A percentile compares a stretch with the other conserved stretches of the same genome.
These are phyloP conservation scores for Hypomyces rosellus DNA, from an alignment of 2,329 filamentous ascomycete genomes.

Conservation along the genomic window DNA sequence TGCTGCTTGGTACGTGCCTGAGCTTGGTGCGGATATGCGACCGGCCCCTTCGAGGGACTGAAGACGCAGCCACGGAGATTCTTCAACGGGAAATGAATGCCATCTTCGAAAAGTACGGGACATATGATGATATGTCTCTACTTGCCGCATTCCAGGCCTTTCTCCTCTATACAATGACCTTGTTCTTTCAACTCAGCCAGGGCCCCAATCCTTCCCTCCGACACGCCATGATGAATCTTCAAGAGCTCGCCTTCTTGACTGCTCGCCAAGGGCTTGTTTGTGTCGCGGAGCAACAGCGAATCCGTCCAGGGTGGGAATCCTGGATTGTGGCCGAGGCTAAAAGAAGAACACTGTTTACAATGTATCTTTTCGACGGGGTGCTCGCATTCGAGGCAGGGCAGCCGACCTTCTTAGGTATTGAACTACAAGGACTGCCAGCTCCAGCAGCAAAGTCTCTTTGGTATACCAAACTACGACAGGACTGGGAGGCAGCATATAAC, in stretches of 20 bases:
- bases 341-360: conserved; percentile 42
- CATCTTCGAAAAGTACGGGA: conserved; percentile 24
- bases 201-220: conserved; percentile 28
- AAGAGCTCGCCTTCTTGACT: conserved; percentile 40
- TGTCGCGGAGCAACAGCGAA: conserved; percentile 30
- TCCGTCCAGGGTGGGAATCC: conserved; percentile 42
- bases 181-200: conserved; percentile 35
- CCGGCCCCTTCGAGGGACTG: conserved; percentile 27
- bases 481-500: conserved; percentile 41
- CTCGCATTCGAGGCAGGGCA: conserved; percentile 37
- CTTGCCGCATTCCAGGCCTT: conserved; percentile 47
- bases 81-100: conserved; percentile 38
- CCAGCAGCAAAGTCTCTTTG: conserved; percentile 38
- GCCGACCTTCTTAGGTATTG: conserved; percentile 42
- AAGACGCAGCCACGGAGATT: conserved; percentile 24
- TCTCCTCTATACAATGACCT: conserved; percentile 43
- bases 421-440: conserved; percentile 38
- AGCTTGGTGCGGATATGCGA: conserved; percentile 35
- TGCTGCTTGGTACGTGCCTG: conserved; percentile 35
- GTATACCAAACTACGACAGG: conserved; percentile 28
- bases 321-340: conserved; percentile 51
- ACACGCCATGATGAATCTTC: conserved; percentile 42
- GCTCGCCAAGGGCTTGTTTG: conserved; percentile 38
- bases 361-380: conserved; percentile 49
- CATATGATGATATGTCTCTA: conserved; percentile 21